These are phyloP conservation scores for Xerophyta viscosa DNA, from an alignment of 106 monocot species.

Conservation along the genomic window DNA sequence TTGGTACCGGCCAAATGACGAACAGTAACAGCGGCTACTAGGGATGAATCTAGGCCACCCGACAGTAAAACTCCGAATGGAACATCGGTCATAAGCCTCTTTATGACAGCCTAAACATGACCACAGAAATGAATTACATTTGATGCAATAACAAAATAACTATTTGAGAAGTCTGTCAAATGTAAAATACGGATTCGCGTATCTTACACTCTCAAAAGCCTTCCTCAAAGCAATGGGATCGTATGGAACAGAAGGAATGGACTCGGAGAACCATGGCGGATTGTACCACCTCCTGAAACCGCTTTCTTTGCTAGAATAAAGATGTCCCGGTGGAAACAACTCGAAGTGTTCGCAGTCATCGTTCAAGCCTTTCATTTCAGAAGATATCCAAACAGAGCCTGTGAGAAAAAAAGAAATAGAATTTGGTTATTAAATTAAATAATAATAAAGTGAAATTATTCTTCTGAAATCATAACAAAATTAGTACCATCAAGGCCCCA, in stretches of 20 bases:
- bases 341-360: conserved; percentile 53
- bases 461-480: neutral
- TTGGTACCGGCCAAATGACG: conserved; percentile 49
- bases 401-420: neutral
- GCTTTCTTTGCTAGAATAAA: conserved; percentile 38
- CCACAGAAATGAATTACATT: neutral
- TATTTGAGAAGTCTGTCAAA: neutral
- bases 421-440: too few species aligned
- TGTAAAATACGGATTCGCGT: neutral
- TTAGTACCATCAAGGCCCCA: conserved; percentile 58
- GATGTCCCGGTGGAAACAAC: conserved; percentile 41
- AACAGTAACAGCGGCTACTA: conserved; percentile 49
- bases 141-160: neutral
- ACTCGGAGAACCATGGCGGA: conserved; percentile 27
- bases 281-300: conserved; percentile 43
- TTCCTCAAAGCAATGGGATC: conserved; percentile 45
- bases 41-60: conserved; percentile 57
- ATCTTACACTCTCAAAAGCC: conserved; percentile 54
- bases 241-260: conserved; percentile 28
- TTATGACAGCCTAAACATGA: conserved; percentile 35
- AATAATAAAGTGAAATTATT: neutral
- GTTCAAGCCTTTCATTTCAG: conserved; percentile 48
- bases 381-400: conserved; percentile 48
- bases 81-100: conserved; percentile 72
- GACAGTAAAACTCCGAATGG: conserved; percentile 63